These are phyloP conservation scores for Lyophyllum semitale DNA, from an alignment of 768 basidiomycete species.

Conservation along the genomic window DNA sequence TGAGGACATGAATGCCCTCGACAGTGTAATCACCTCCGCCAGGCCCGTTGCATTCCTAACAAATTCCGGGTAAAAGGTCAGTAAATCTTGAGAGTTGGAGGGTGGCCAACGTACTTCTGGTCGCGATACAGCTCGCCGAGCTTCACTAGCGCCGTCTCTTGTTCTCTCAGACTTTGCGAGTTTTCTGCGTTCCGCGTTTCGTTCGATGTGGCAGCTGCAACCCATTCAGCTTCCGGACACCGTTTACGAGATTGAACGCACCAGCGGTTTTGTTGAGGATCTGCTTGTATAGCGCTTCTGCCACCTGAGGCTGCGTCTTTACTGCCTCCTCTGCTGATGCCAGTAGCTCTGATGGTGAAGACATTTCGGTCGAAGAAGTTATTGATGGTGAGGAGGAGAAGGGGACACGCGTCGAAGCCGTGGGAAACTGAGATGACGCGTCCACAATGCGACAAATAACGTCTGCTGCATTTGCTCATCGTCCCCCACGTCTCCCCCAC, in stretches of 20 bases:
- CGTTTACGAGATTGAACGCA: constrained; percentile 14
- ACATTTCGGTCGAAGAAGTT: constrained; percentile 18
- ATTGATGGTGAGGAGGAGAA: constrained; percentile 1
- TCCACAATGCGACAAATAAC: constrained; percentile 13
- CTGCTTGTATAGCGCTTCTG: constrained; percentile 75
- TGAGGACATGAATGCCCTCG: constrained; percentile 86
- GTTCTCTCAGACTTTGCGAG: constrained; percentile 69
- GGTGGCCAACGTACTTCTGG: constrained; percentile 54
- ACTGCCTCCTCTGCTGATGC: constrained; percentile 55
- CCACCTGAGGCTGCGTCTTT: constrained; percentile 53
- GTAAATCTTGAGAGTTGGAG: background rate
- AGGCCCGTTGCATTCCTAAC: constrained; percentile 81
- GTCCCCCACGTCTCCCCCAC: constrained; percentile 8
- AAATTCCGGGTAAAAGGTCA: background rate
- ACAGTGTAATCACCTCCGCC: constrained; percentile 83
- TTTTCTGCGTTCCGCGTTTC: constrained; percentile 40
- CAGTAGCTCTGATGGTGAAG: constrained; percentile 46
- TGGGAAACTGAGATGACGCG: constrained; percentile 39
- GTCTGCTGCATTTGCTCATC: background rate
- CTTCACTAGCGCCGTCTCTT: constrained; percentile 83
- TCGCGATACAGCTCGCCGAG: constrained; percentile 88
- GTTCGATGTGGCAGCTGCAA: constrained; percentile 28
- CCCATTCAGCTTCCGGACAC: background rate
- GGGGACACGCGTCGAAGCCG: constrained; percentile 34
- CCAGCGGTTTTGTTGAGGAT: constrained; percentile 51